Evolutionary conservation across 2,329 filamentous ascomycete genomes (phyloP).

Genomic region (Cordyceps fumosorosea): DNA sequence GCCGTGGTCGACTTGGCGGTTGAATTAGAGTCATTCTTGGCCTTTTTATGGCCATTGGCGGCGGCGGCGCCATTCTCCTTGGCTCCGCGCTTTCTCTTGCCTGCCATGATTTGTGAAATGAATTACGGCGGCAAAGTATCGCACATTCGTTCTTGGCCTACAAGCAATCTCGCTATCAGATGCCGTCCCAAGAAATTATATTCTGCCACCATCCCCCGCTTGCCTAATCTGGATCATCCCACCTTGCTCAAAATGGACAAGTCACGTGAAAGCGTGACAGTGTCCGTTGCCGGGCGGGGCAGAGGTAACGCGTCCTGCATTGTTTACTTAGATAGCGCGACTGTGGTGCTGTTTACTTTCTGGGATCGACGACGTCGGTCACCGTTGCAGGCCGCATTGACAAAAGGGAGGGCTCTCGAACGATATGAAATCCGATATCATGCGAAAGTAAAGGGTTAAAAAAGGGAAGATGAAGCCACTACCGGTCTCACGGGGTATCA

Average conservation of each 20-base stretch:
- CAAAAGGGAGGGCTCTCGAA: background rate
- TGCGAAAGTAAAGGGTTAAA: background rate
- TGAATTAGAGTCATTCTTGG: conserved; percentile 24
- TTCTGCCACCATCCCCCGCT: background rate
- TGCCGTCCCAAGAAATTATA: conserved; percentile 10
- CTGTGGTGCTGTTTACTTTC: conserved; percentile 4
- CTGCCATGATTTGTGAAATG: conserved; percentile 21
- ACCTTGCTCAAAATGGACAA: background rate
- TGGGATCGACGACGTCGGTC: background rate
- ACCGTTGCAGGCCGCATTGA: background rate
- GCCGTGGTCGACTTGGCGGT: conserved; percentile 16
- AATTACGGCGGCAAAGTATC: conserved; percentile 15
- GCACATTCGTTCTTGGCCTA: background rate
- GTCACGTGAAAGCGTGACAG: conserved; percentile 9
- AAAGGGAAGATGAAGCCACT: conserved; percentile 6
- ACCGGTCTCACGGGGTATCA: background rate
- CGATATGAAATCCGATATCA: background rate
- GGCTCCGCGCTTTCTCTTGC: conserved; percentile 29
- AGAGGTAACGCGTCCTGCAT: background rate
- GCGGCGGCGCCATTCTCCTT: conserved; percentile 19
- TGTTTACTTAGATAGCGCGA: conserved; percentile 13
- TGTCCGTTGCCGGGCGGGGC: conserved; percentile 6
- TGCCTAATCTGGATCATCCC: background rate
- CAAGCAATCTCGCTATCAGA: conserved; percentile 4
- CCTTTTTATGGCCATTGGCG: conserved; percentile 25